A percentile compares a stretch with the other conserved stretches of the same genome.
phyloP scores from a whole-genome alignment of 2,329 filamentous ascomycete species.

The Claviceps pazoutovae region DNA sequence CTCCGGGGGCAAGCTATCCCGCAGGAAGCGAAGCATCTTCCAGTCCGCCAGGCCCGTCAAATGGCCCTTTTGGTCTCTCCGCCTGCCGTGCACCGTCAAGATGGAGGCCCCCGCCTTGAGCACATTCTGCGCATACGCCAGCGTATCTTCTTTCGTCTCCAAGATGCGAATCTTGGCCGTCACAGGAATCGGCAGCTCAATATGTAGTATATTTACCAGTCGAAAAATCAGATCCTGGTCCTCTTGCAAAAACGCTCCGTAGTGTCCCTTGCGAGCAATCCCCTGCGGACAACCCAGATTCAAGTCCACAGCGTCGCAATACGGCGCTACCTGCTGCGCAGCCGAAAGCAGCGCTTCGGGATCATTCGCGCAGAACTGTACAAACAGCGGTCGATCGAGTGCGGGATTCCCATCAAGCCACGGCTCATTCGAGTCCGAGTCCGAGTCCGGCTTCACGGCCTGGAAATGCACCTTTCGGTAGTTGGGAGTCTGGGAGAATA shows the following conservation, averaged over 20 bases:
- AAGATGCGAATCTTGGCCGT: slow-evolving; percentile 91
- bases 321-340: slow-evolving; percentile 63
- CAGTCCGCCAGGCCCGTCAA: slow-evolving; percentile 89
- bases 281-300: slow-evolving; percentile 95
- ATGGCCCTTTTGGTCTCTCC: slow-evolving; percentile 88
- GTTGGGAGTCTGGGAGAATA: slow-evolving; percentile 63
- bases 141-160: slow-evolving; percentile 71
- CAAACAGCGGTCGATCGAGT: slow-evolving; percentile 78
- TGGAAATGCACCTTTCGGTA: slow-evolving; percentile 77
- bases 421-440: slow-evolving; percentile 16
- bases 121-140: slow-evolving; percentile 81
- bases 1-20: slow-evolving; percentile 70
- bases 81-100: slow-evolving; percentile 79
- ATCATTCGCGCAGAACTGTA: slow-evolving; percentile 92
- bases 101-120: slow-evolving; percentile 81
- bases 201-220: slow-evolving; percentile 75
- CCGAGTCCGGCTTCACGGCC: slow-evolving; percentile 30
- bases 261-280: slow-evolving; percentile 80
- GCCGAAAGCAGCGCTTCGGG: slow-evolving; percentile 67
- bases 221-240: slow-evolving; percentile 70
- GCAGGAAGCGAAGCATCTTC: slow-evolving; percentile 66
- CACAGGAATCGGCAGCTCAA: slow-evolving; percentile 65
- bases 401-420: slow-evolving; percentile 79
- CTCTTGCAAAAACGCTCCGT: slow-evolving; percentile 90
- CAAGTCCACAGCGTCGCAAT: slow-evolving; percentile 89